These are phyloP conservation scores for Blastobotrys attinorum DNA, from an alignment of 805 yeast species.

Conservation along the genomic window DNA sequence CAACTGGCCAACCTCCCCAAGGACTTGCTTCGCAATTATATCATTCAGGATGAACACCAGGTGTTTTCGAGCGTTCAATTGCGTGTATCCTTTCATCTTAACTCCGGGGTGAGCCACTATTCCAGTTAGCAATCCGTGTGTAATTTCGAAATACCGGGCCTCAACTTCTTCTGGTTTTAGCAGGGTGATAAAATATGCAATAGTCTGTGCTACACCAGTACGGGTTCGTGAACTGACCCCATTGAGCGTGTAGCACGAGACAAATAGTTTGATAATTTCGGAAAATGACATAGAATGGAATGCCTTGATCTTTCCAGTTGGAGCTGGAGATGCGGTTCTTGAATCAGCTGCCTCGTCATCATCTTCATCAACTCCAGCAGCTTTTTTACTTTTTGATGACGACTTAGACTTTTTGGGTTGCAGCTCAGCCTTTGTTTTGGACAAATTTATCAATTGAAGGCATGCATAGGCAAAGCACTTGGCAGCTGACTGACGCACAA, in stretches of 20 bases:
- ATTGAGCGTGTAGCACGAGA: conserved; percentile 15
- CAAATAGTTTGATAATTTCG: conserved; percentile 18
- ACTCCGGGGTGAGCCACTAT: conserved; percentile 13
- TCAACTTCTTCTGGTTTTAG: conserved; percentile 17
- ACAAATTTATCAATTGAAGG: conserved; percentile 11
- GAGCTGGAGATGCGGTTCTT: conserved; percentile 5
- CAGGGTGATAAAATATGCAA: conserved; percentile 16
- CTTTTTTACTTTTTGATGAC: conserved; percentile 9
- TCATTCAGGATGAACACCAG: conserved; percentile 20
- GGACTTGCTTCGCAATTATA: conserved; percentile 19
- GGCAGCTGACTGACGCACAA: conserved; percentile 26
- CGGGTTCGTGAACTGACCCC: conserved; percentile 15
- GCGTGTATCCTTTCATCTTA: conserved; percentile 10
- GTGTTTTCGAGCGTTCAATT: conserved; percentile 20
- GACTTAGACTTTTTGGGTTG: conserved; percentile 4
- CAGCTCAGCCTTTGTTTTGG: conserved; percentile 10
- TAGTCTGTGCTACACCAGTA: conserved; percentile 22
- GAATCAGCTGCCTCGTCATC: conserved; percentile 8
- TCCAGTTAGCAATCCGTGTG: conserved; percentile 15
- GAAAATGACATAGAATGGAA: conserved; percentile 16
- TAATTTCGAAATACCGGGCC: conserved; percentile 16
- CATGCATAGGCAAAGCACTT: conserved; percentile 22
- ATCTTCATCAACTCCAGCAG: conserved; percentile 13
- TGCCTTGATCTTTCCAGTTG: conserved; percentile 10
- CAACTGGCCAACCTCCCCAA: conserved; percentile 26